Conservation (phyloP, 345 rosid genomes). For the Citrus maxima region DNA sequence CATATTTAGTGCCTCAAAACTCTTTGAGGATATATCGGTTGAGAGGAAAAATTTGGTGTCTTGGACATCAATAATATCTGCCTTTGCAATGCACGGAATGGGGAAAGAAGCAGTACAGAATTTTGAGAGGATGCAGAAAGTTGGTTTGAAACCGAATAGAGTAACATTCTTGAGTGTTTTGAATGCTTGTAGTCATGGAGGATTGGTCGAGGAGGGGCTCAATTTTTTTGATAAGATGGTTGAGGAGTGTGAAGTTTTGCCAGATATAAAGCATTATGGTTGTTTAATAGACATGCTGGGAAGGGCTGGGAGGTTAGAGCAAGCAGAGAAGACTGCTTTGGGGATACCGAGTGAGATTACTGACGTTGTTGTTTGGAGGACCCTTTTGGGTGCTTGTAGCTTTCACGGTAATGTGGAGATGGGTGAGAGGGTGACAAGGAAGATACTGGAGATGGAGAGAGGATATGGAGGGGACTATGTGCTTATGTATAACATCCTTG, state of each 20-base stretch:
- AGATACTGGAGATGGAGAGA: constrained; percentile 65
- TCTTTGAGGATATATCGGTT: constrained; percentile 46
- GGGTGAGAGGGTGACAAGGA: constrained; percentile 67
- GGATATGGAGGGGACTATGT: constrained; percentile 80
- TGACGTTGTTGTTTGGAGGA: constrained; percentile 71
- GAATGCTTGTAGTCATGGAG: constrained; percentile 91
- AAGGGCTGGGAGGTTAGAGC: constrained; percentile 74
- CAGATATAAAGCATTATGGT: constrained; percentile 73
- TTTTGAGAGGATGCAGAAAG: constrained; percentile 60
- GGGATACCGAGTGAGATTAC: constrained; percentile 48
- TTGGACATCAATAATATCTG: constrained; percentile 79
- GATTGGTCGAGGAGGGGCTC: constrained; percentile 65
- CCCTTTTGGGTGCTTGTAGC: constrained; percentile 76
- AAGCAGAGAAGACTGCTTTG: constrained; percentile 68
- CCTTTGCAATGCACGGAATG: constrained; percentile 81
- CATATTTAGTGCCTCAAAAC: constrained; percentile 47
- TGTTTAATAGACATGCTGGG: constrained; percentile 78
- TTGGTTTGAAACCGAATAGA: constrained; percentile 55
- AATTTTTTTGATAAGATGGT: constrained; percentile 62
- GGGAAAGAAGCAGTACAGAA: constrained; percentile 59
- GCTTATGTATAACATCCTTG: constrained; percentile 63
- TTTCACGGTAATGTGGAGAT: constrained; percentile 64
- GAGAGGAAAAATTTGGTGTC: constrained; percentile 61
- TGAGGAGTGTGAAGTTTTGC: constrained; percentile 39
- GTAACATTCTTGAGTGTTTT: constrained; percentile 74